Evolutionary conservation across 768 basidiomycete genomes (phyloP).

Genomic region (Mycena chlorophos): DNA sequence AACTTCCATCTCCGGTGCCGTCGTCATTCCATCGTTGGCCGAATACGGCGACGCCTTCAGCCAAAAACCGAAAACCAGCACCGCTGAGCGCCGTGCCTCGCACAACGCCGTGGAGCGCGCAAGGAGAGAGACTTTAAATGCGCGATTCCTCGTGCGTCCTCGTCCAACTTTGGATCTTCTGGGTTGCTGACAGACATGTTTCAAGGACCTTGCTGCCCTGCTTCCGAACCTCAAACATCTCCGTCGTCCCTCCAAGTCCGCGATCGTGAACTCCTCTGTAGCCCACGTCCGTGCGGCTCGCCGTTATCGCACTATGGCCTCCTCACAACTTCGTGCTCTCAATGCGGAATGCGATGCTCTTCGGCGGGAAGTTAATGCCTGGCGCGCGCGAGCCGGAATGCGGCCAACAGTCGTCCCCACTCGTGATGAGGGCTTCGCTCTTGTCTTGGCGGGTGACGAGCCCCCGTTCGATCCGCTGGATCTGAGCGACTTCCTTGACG

Average conservation of each 20-base stretch:
- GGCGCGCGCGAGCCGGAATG: constrained; percentile 17
- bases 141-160: constrained; percentile 52
- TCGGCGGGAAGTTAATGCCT: constrained; percentile 21
- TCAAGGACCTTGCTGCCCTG: constrained; percentile 62
- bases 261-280: constrained; percentile 78
- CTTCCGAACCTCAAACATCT: constrained; percentile 68
- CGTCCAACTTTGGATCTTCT: constrained; percentile 28
- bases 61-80: constrained; percentile 34
- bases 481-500: constrained; percentile 37
- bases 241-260: constrained; percentile 73
- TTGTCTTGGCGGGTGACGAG: constrained; percentile 49
- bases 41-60: constrained; percentile 14
- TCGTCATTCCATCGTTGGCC: constrained; percentile 17
- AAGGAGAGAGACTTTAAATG: constrained; percentile 71
- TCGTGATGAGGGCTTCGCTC: constrained; percentile 50
- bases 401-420: constrained; percentile 35
- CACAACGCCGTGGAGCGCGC: constrained; percentile 81
- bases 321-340: constrained; percentile 41
- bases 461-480: constrained; percentile 46
- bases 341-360: constrained; percentile 36
- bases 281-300: constrained; percentile 61
- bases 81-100: constrained; percentile 74
- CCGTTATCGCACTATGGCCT: constrained; percentile 61
- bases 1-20: constrained; percentile 3
- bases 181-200: constrained; percentile 20